Percentiles rank a stretch among this genome's conserved stretches.
phyloP scores from a whole-genome alignment of 2,329 filamentous ascomycete species.

The Fusarium verticillioides region DNA sequence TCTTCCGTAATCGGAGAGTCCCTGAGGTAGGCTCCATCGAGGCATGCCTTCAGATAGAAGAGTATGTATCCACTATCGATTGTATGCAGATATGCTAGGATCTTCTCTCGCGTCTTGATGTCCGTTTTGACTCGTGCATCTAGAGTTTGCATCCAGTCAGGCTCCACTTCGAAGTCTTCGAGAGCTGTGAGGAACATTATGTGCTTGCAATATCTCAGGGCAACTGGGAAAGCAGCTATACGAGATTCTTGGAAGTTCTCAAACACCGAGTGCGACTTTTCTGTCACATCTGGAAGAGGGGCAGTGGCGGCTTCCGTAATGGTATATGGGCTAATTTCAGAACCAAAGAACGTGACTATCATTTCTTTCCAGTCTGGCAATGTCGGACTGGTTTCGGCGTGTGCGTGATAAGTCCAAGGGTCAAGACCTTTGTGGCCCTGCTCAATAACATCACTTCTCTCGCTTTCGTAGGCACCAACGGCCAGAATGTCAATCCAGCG shows the following conservation, averaged over 20 bases:
- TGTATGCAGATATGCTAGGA: constrained; percentile 64
- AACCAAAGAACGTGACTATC: constrained; percentile 61
- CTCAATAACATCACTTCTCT: constrained; percentile 85
- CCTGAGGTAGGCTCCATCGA: constrained; percentile 65
- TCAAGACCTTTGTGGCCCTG: constrained; percentile 91
- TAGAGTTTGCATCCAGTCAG: constrained; percentile 86
- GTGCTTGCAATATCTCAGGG: constrained; percentile 73
- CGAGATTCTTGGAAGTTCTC: constrained; percentile 60
- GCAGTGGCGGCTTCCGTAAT: constrained; percentile 53
- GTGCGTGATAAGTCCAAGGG: constrained; percentile 64
- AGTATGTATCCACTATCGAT: constrained; percentile 53
- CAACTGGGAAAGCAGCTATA: constrained; percentile 71
- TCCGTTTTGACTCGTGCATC: constrained; percentile 79
- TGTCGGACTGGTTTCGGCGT: constrained; percentile 54
- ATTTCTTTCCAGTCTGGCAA: constrained; percentile 65
- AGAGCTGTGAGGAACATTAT: constrained; percentile 64
- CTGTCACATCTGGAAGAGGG: constrained; percentile 38
- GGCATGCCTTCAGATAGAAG: constrained; percentile 63
- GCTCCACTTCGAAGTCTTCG: constrained; percentile 68
- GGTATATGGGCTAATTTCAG: constrained; percentile 46
- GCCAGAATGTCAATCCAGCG: constrained; percentile 92
- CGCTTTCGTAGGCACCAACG: constrained; percentile 71
- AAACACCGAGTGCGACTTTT: constrained; percentile 44
- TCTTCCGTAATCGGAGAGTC: constrained; percentile 56
- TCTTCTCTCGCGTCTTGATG: constrained; percentile 68